A percentile compares a stretch with the other conserved stretches of the same genome.
Conservation (phyloP, 2,329 filamentous ascomycete species). For the Diplodia sapinea region DNA sequence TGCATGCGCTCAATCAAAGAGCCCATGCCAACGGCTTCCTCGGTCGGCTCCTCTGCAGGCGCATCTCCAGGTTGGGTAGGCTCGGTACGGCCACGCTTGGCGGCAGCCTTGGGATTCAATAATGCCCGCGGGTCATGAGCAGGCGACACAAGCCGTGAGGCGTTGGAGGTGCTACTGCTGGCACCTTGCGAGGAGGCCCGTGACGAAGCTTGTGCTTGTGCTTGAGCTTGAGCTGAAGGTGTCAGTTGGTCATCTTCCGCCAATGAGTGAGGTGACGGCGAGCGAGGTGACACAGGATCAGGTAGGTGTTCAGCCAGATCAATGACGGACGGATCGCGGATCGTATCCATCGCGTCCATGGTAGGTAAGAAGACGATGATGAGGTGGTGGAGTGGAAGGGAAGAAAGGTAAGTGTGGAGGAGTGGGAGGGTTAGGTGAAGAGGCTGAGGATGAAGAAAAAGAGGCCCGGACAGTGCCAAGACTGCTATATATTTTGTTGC, state of each 20-base stretch:
- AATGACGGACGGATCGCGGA: not conserved
- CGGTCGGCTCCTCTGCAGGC: not conserved
- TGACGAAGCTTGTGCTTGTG: not conserved
- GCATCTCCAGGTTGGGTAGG: not conserved
- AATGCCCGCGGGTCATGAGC: constrained; percentile 41
- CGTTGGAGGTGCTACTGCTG: constrained; percentile 25
- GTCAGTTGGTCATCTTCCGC: not conserved
- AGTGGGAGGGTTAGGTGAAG: not conserved
- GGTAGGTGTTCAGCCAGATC: not conserved
- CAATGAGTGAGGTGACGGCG: not conserved
- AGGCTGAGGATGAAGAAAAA: not conserved
- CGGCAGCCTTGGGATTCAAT: constrained; percentile 43
- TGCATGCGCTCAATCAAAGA: constrained; percentile 77
- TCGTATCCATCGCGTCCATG: not conserved
- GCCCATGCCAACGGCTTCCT: constrained; percentile 54
- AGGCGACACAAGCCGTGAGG: not conserved
- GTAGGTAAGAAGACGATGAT: not conserved
- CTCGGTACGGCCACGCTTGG: constrained; percentile 43
- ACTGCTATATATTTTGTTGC: too few species aligned
- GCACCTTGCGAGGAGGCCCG: not conserved
- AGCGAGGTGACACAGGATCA: not conserved
- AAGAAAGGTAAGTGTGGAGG: not conserved
- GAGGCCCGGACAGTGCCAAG: not conserved
- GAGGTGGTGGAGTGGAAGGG: not conserved
- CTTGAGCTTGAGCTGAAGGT: not conserved